Evolutionary conservation across 768 basidiomycete genomes (phyloP).

Genomic region (Lactifluus rugatus): DNA sequence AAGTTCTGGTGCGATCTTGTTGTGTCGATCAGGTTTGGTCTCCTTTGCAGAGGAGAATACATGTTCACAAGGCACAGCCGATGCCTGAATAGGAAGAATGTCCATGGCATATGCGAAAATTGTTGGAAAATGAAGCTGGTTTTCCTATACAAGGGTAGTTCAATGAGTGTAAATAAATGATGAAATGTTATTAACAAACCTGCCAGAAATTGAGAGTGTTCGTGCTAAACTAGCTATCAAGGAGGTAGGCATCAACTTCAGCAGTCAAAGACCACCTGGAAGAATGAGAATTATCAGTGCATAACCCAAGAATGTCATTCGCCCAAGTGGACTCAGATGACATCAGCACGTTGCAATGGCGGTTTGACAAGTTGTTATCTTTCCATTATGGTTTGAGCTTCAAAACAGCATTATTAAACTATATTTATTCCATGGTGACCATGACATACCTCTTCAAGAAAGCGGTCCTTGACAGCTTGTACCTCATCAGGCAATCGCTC

Average conservation of each 20-base stretch:
- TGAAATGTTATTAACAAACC: not conserved
- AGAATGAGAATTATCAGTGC: too few relatives aligned
- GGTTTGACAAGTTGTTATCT: too few relatives aligned
- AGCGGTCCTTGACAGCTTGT: too few relatives aligned
- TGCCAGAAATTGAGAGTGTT: not conserved
- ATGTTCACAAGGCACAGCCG: not conserved
- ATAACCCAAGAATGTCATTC: too few relatives aligned
- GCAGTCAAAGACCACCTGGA: too few relatives aligned
- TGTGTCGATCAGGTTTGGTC: not conserved
- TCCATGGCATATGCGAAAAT: not conserved
- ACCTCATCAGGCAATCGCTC: too few relatives aligned
- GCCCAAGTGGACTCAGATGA: not conserved
- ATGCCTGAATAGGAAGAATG: not conserved
- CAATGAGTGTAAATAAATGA: not conserved
- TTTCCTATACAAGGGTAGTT: not conserved
- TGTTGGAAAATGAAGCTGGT: not conserved
- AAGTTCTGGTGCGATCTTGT: not conserved
- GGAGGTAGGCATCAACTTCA: too few relatives aligned
- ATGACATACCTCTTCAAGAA: too few relatives aligned
- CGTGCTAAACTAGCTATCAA: not conserved
- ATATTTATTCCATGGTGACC: too few relatives aligned
- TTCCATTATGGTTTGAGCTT: too few relatives aligned
- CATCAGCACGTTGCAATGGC: too few relatives aligned
- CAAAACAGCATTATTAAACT: too few relatives aligned
- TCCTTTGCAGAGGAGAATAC: slow-evolving; percentile 1